A percentile compares a stretch with the other conserved stretches of the same genome.
phyloP scores from a whole-genome alignment of 2,329 filamentous ascomycete genomes.

The Westerdykella sp. region DNA sequence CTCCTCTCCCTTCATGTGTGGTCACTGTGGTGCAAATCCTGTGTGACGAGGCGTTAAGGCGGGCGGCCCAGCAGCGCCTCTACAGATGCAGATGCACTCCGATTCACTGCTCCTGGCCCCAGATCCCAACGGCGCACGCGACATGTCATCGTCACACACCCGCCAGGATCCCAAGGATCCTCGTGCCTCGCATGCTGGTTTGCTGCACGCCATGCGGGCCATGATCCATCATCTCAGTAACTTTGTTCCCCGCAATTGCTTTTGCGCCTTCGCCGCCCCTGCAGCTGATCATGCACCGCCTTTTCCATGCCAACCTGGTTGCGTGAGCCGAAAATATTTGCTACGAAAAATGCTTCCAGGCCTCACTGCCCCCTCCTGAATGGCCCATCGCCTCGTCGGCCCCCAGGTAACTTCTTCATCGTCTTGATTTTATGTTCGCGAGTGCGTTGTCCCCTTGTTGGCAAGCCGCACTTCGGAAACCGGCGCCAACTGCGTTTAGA shows the following conservation, averaged over 20 bases:
- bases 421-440: slow-evolving; percentile 21
- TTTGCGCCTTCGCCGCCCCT: slow-evolving; percentile 31
- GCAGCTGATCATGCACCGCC: slow-evolving; percentile 37
- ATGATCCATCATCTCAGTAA: not conserved
- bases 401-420: too few relatives aligned
- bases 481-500: slow-evolving; percentile 34
- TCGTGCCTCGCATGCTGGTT: not conserved
- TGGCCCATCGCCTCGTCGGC: slow-evolving; percentile 14
- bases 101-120: not conserved
- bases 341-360: slow-evolving; percentile 16
- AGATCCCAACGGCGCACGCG: slow-evolving; percentile 16
- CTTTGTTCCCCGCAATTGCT: slow-evolving; percentile 35
- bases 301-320: slow-evolving; percentile 22
- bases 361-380: slow-evolving; percentile 26
- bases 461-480: slow-evolving; percentile 20
- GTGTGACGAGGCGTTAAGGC: not conserved
- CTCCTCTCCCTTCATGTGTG: slow-evolving; percentile 4
- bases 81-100: not conserved
- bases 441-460: slow-evolving; percentile 28
- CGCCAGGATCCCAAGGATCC: too few relatives aligned
- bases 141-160: slow-evolving; percentile 3
- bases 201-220: not conserved
- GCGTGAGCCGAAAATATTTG: slow-evolving; percentile 26
- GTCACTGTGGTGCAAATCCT: not conserved
- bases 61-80: not conserved